Conservation (phyloP, 805 yeast genomes). For the Priceomyces castillae region DNA sequence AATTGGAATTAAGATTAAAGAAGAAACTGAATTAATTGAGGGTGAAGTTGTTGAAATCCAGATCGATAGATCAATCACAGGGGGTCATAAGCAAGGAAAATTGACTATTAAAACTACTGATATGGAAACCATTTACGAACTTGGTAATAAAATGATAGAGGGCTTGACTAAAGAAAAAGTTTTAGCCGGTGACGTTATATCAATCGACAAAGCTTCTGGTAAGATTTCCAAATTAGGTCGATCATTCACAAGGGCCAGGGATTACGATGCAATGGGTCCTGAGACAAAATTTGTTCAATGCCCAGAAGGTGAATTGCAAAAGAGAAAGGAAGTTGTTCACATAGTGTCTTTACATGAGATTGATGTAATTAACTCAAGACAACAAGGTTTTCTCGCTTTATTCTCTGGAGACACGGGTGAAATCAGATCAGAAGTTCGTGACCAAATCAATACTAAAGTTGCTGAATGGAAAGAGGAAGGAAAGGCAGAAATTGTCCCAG, state of each 20-base stretch:
- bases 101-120: constrained; percentile 95
- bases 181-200: constrained; percentile 93
- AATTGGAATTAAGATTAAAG: constrained; percentile 92
- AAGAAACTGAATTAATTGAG: constrained; percentile 95
- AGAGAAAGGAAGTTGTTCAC: constrained; percentile 92
- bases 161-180: constrained; percentile 93
- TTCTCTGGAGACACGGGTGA: constrained; percentile 98
- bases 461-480: constrained; percentile 99
- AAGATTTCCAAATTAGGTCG: constrained; percentile 92
- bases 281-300: constrained; percentile 97
- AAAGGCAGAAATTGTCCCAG: constrained; percentile 96
- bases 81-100: constrained; percentile 98
- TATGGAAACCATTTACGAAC: constrained; percentile 97
- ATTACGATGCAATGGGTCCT: constrained; percentile 98
- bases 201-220: constrained; percentile 94
- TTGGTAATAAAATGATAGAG: constrained; percentile 92
- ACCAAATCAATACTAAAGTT: constrained; percentile 93
- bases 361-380: constrained; percentile 95
- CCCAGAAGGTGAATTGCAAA: constrained; percentile 98
- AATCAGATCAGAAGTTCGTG: constrained; percentile 91
- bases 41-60: constrained; percentile 98
- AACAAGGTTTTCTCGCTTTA: constrained; percentile 95
- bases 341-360: constrained; percentile 97
- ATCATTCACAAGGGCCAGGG: constrained; percentile 93
- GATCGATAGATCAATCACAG: constrained; percentile 88